Evolutionary conservation across 1,284 basidiomycete genomes (phyloP), one percentile per base, ranked within the genome.

Genomic region (Apiotrichum siamense): DNA sequence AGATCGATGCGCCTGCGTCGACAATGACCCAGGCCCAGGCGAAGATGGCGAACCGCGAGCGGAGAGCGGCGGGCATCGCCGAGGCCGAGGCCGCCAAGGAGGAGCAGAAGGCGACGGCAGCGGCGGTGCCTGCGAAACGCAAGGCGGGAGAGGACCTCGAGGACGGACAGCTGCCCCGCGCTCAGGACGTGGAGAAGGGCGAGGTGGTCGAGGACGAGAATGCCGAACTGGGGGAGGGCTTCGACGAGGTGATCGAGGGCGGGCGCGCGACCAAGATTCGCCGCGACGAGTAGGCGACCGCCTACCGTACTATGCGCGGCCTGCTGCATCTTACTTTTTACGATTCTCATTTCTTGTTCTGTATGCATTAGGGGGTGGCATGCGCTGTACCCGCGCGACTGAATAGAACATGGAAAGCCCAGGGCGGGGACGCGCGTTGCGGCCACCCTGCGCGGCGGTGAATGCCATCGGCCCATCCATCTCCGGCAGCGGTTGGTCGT

Each of bases 141-240:
- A 54, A 57, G 41, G 49, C 47, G 2, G 48, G 43, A 7, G 49
- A 51, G 15, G 47, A 49, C 12, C 52, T 58, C 24, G 44, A 48
- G 36, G 52, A 53, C 17, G 58, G 56, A 0, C 42, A 56, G 41
- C 35, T 59, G 15, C 24, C 42, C 9, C 37, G 23, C 27, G 52
- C 31, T 21, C 48, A 45, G 20, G 54, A 53, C 25, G 54, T 57
- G 12, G 56, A 57, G 47, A 29, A 29, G 24, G 56, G 56, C 11
- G 56, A 57, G 44, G 52, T 54, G 7, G 52, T 57, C 4, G 56
- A 57, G 44, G 56, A 57, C 37, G 52, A 51, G 46, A 27, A 24
- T 2, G 52, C 52, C 10, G 37, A 54, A 24, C 49, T 57, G 20
- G 56, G 56, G 15, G 56, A 57, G 23, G 56, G 54, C 12, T 57